These are phyloP conservation scores for Diutina siamensis DNA, from an alignment of 1,139 yeast genomes.

Conservation along the genomic window DNA sequence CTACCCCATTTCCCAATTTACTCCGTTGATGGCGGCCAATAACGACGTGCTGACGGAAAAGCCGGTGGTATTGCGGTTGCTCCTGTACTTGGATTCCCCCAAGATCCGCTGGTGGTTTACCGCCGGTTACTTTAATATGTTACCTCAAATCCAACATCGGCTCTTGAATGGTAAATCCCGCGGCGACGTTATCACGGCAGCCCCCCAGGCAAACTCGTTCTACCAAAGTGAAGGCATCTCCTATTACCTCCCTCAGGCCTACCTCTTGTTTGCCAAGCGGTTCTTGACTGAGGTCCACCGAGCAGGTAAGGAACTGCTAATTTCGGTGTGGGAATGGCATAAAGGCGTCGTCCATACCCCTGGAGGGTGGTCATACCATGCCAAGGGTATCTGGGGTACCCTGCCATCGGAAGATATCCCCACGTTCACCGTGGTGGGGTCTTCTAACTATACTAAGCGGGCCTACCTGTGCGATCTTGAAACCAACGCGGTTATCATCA, in stretches of 20 bases:
- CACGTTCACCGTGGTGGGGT: slow-evolving; percentile 72
- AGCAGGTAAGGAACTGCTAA: slow-evolving; percentile 32
- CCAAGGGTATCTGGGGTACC: slow-evolving; percentile 90
- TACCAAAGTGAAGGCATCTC: slow-evolving; percentile 78
- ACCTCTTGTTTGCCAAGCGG: slow-evolving; percentile 59
- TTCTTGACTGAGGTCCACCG: slow-evolving; percentile 48
- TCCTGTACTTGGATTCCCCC: slow-evolving; percentile 47
- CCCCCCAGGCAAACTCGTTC: slow-evolving; percentile 90
- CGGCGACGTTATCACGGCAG: slow-evolving; percentile 78
- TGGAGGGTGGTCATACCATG: slow-evolving; percentile 95
- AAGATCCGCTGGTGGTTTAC: slow-evolving; percentile 75
- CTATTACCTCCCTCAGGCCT: slow-evolving; percentile 77
- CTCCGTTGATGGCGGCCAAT: slow-evolving; percentile 60
- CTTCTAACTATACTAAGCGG: slow-evolving; percentile 86
- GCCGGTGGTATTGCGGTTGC: slow-evolving; percentile 49
- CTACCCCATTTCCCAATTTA: slow-evolving; percentile 85
- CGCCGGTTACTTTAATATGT: slow-evolving; percentile 93
- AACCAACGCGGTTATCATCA: slow-evolving; percentile 69
- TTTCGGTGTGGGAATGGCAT: slow-evolving; percentile 73
- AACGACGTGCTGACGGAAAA: slow-evolving; percentile 65
- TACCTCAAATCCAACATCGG: slow-evolving; percentile 57
- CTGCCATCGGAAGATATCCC: slow-evolving; percentile 51
- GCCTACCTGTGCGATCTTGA: slow-evolving; percentile 85
- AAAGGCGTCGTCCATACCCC: slow-evolving; percentile 73
- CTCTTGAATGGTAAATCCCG: slow-evolving; percentile 48